Evolutionary conservation across 2,329 filamentous ascomycete species (phyloP).

Genomic region (Chrysoporthe puriensis): DNA sequence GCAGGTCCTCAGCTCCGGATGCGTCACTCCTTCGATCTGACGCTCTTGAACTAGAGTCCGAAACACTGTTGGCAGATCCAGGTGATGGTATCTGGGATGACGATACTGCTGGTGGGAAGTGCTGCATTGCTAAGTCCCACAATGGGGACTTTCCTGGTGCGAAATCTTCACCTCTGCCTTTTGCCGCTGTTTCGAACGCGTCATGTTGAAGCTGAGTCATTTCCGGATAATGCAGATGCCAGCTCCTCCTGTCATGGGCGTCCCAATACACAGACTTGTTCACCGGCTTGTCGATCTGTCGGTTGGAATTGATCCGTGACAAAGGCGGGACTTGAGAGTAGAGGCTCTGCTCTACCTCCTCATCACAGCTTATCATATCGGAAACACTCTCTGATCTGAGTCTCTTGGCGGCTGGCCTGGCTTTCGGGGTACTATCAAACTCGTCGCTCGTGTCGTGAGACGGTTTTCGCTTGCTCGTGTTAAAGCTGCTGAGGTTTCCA

Average conservation of each 20-base stretch:
- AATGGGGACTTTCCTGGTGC: slow-evolving; percentile 53
- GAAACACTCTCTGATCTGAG: slow-evolving; percentile 55
- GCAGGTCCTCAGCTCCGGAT: slow-evolving; percentile 32
- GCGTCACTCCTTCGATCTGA: slow-evolving; percentile 14
- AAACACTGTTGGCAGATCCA: slow-evolving; percentile 9
- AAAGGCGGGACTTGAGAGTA: slow-evolving; percentile 53
- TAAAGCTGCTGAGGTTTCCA: slow-evolving; percentile 39
- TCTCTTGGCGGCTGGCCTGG: slow-evolving; percentile 58
- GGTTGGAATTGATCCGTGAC: slow-evolving; percentile 52
- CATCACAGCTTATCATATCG: slow-evolving; percentile 33
- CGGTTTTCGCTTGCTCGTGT: slow-evolving; percentile 60
- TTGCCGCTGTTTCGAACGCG: slow-evolving; percentile 57
- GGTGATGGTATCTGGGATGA: slow-evolving; percentile 11
- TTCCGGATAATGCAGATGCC: slow-evolving; percentile 65
- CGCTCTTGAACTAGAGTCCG: slow-evolving; percentile 17
- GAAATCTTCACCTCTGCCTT: slow-evolving; percentile 56
- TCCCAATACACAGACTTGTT: slow-evolving; percentile 63
- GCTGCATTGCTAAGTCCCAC: slow-evolving; percentile 61
- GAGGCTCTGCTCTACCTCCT: slow-evolving; percentile 41
- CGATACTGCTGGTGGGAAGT: slow-evolving; percentile 53
- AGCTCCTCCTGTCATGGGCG: slow-evolving; percentile 54
- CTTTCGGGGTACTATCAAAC: slow-evolving; percentile 40
- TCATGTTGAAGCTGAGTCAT: slow-evolving; percentile 65
- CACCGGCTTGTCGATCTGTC: slow-evolving; percentile 61
- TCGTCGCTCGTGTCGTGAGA: slow-evolving; percentile 57